Percentiles rank a stretch among this genome's conserved stretches.
phyloP scores from a whole-genome alignment of 148 eudicot genomes.

The Pouteria glomerata region DNA sequence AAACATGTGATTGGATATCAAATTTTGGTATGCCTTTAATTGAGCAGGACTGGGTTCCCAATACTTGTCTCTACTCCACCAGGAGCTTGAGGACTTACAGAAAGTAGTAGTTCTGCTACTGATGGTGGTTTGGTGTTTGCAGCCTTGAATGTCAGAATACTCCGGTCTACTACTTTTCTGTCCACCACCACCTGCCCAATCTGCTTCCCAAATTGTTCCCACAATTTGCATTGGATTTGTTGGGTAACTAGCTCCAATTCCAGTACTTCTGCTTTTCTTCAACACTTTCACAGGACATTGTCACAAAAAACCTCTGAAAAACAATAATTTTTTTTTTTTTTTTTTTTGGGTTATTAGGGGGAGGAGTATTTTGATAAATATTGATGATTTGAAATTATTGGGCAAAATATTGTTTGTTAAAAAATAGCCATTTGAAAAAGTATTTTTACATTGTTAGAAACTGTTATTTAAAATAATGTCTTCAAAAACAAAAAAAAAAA shows the following conservation, averaged over 20 bases:
- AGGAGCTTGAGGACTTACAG: background rate
- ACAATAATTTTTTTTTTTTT: background rate
- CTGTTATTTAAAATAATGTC: too few relatives aligned
- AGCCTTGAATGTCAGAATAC: background rate
- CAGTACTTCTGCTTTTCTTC: background rate
- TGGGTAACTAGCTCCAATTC: slow-evolving; percentile 1
- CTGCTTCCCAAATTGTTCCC: background rate
- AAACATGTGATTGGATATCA: background rate
- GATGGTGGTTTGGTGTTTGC: background rate
- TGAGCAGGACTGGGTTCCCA: background rate
- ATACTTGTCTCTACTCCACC: background rate
- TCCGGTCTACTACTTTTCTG: background rate
- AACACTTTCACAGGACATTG: background rate
- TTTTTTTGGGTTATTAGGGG: too few relatives aligned
- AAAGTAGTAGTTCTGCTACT: too few relatives aligned
- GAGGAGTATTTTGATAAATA: too few relatives aligned
- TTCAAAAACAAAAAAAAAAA: too few relatives aligned
- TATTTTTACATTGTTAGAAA: too few relatives aligned
- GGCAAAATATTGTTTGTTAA: too few relatives aligned
- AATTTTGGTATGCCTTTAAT: background rate
- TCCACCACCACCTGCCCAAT: background rate
- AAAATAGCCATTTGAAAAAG: too few relatives aligned
- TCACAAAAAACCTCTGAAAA: background rate
- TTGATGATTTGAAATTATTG: too few relatives aligned
- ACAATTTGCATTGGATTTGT: background rate